Evolutionary conservation across 2,329 filamentous ascomycete genomes (phyloP).

Genomic region (Myotisia sp.): DNA sequence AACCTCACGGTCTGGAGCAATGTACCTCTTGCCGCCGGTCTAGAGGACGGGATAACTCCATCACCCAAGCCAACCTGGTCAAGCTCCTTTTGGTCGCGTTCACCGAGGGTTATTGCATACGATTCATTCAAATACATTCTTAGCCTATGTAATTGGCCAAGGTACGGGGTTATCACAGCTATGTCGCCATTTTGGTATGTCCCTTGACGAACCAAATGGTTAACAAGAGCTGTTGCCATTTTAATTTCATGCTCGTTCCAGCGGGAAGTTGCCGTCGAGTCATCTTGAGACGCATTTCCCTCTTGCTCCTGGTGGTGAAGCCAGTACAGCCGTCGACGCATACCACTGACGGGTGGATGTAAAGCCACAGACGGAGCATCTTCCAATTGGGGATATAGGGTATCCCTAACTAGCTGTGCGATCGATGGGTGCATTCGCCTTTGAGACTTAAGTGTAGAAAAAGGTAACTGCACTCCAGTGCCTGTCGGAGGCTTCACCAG

Average conservation of each 20-base stretch:
- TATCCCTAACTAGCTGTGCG: conserved; percentile 42
- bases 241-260: conserved; percentile 44
- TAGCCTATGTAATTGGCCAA: conserved; percentile 39
- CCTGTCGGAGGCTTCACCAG: not conserved
- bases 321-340: conserved; percentile 39
- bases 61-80: conserved; percentile 21
- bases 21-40: not conserved
- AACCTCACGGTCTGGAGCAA: not conserved
- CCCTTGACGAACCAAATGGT: conserved; percentile 52
- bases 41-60: not conserved
- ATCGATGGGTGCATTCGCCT: conserved; percentile 53
- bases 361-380: conserved; percentile 32
- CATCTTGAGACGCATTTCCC: conserved; percentile 15
- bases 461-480: conserved; percentile 19
- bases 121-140: conserved; percentile 24
- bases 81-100: conserved; percentile 47
- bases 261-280: conserved; percentile 26
- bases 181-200: conserved; percentile 48
- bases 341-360: conserved; percentile 34
- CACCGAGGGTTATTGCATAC: conserved; percentile 50
- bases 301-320: conserved; percentile 36
- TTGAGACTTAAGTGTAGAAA: conserved; percentile 41
- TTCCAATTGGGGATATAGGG: conserved; percentile 42
- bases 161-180: conserved; percentile 52
- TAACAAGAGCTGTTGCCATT: conserved; percentile 49